Base-by-base conservation (phyloP, 257 asterid genomes). In the Solanum tacnaense region DNA sequence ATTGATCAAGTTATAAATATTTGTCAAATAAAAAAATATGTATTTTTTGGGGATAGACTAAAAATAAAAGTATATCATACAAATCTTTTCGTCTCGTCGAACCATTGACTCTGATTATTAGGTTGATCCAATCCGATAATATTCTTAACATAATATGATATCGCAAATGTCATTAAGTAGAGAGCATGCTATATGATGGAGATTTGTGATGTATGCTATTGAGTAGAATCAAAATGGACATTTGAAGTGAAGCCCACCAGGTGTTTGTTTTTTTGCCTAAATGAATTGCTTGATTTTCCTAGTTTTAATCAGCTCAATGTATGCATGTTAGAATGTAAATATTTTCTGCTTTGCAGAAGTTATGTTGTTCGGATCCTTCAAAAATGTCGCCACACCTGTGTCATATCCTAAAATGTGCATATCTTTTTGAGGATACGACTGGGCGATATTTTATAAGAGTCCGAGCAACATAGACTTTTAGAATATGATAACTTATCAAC, bases 51-150 rank as follows among this genome's bases (percentile, higher is more conserved):
- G 65, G 4, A 56, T 18, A 0, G 4, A 18, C 9, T 52, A 52
- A 52, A 52, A 52, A 52, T 52, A 18, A 52, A 52, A 16, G 10
- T 52, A 52, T 52, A 52, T 52, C n/a, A 6, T 52, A 52, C 62
- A 18, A 52, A 16, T 52, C 62, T 52, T 52, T 52, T 52, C 10
- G 9, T 18, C n/a, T 52, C 4, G 65, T 56, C 9, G 4, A 56
- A 56, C 9, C 65, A 56, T 56, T 56, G 65, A 56, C 65, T 56
- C 10, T 56, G 2, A 56, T 56, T 56, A 56, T 56, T 56, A 56
- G 2, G n/a, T 18, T 56, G 0, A 56, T 18, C 65, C n/a, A 56
- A 56, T 56, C 0, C 4, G 0, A 56, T 18, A 18, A 56, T 18
- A 56, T 1, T 56, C 10, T 56, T 56, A 56, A 56, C n/a, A 56